Base-by-base conservation (phyloP, 805 yeast genomes). In the Kazachstania viticola region DNA sequence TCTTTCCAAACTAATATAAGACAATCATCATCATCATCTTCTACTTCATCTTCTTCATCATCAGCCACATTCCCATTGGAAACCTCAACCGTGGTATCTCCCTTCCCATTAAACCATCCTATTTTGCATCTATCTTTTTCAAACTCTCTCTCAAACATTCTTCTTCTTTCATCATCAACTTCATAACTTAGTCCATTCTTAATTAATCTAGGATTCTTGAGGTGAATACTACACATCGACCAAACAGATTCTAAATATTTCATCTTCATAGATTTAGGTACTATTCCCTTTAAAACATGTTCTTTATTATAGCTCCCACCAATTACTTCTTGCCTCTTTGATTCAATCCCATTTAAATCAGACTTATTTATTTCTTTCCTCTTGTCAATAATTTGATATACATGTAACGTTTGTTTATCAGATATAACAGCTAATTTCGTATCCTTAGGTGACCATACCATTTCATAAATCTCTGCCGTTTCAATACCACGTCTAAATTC, bases 401-500 rank as follows among this genome's bases (percentile, higher is more conserved):
- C 71, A 56, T 91, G 98, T 32, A 91, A 59, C 0, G 98, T 91
- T 43, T 74, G 77, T 50, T 88, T 91, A 57, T 84, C 95, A 12
- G 94, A 79, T 16, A 91, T 61, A 5, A 84, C 85, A 0, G 96
- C 95, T 30, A 91, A 62, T 45, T 74, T 71, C 9, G 73, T 56
- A 29, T 84, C 87, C 42, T 74, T 68, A 7, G 81, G 85, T 4
- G 88, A 78, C 51, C 88, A 85, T 33, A 75, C 75, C 78, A 91
- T 76, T 6, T 91, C 78, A 25, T 79, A 80, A 6, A 91, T 71
- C 13, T 67, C 63, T 1, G 95, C 96, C 32, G 76, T 68, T 54
- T 91, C 97, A 14, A 87, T 52, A 0, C 98, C 98, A 31, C 98
- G 65, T 44, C 97, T 65, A 47, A 87, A 87, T 51, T 84, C 95